Conservation (phyloP, 2,329 filamentous ascomycete genomes). For the Fusarium sp. region DNA sequence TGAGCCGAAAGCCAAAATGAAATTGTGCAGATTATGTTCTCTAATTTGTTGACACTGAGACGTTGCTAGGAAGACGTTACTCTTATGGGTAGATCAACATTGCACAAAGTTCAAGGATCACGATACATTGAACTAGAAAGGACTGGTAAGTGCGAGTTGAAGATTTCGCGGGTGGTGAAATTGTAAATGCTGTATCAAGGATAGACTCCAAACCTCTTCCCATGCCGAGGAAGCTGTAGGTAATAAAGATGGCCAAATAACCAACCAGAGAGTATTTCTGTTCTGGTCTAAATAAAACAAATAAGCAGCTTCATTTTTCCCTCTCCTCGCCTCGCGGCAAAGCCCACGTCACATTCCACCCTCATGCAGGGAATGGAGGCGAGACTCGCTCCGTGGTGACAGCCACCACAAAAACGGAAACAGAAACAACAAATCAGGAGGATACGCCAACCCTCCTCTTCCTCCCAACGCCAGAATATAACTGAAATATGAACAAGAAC, state of each 20-base stretch:
- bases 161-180: conserved; percentile 14
- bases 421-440: conserved; percentile 11
- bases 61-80: not conserved
- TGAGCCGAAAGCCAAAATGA: not conserved
- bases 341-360: conserved; percentile 5
- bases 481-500: conserved; percentile 34
- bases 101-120: not conserved
- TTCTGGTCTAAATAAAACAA: conserved; percentile 12
- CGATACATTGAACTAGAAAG: not conserved
- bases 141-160: not conserved
- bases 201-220: conserved; percentile 24
- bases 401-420: conserved; percentile 7
- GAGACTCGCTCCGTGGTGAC: not conserved
- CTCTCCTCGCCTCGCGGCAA: not conserved
- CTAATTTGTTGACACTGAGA: not conserved
- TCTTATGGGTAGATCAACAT: not conserved
- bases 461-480: conserved; percentile 36
- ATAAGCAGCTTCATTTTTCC: conserved; percentile 1
- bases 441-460: conserved; percentile 11
- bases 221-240: not conserved
- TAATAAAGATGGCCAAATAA: conserved; percentile 12
- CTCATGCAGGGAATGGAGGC: not conserved
- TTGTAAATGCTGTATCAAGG: conserved; percentile 32
- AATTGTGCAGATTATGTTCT: not conserved
- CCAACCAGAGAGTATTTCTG: conserved; percentile 12